Percentiles rank a stretch among this genome's conserved stretches.
phyloP scores from a whole-genome alignment of 805 yeast species.

The Metschnikowia colocasiae region DNA sequence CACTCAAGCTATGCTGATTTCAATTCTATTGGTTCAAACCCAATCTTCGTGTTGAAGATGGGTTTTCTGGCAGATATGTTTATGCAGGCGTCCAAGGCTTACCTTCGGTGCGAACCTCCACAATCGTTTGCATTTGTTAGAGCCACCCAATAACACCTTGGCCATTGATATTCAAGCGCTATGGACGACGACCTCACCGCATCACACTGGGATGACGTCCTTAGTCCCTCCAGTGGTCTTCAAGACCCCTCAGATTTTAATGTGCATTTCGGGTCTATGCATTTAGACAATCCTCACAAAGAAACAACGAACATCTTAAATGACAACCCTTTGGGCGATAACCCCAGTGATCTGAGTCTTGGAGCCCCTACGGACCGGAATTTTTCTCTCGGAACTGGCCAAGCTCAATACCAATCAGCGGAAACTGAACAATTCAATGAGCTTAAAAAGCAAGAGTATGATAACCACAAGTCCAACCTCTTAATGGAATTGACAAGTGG shows the following conservation, averaged over 20 bases:
- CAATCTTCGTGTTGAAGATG: background rate
- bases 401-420: slow-evolving; percentile 10
- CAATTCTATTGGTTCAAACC: background rate
- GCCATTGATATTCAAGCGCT: background rate
- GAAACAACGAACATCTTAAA: slow-evolving; percentile 8
- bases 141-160: background rate
- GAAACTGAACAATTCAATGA: slow-evolving; percentile 23
- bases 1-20: no score
- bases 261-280: slow-evolving; percentile 16
- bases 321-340: slow-evolving; percentile 15
- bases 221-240: slow-evolving; percentile 27
- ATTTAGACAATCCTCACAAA: slow-evolving; percentile 13
- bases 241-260: slow-evolving; percentile 7
- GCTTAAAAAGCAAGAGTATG: slow-evolving; percentile 34
- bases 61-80: background rate
- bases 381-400: slow-evolving; percentile 4
- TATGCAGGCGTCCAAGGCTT: slow-evolving; percentile 3
- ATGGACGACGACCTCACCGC: slow-evolving; percentile 53
- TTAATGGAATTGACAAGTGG: slow-evolving; percentile 16
- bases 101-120: background rate
- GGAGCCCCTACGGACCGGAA: slow-evolving; percentile 6
- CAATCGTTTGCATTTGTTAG: background rate
- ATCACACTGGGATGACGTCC: slow-evolving; percentile 60
- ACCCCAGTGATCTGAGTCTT: slow-evolving; percentile 14
- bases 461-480: slow-evolving; percentile 23